Evolutionary conservation across 257 asterid genomes (phyloP), one percentile per base, ranked within the genome.

Genomic region (Ocimum tenuiflorum): DNA sequence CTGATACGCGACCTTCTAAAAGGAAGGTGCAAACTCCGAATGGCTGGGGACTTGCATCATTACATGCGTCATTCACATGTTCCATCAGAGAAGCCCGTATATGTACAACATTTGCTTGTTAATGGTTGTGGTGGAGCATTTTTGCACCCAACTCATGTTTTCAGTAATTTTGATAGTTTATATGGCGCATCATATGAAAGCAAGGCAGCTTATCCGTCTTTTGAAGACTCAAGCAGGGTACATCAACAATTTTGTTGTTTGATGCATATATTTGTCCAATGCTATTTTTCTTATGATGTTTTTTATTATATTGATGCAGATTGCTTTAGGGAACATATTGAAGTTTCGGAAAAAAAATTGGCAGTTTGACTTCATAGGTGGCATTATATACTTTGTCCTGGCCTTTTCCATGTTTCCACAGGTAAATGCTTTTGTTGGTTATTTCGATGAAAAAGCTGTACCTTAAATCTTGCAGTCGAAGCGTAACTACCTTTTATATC

Each of bases 51-150:
- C 73, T 81, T 90, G 85, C 97, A 94, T 85, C 96, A 90, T 78
- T 94, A 90, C 79, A 94, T 94, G 97, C 95, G 96, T 9, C 97
- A 94, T 77, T 90, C 95, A 39, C 80, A 70, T 64, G 83, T 83
- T 51, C 94, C 90, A 23, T 81, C 95, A 2, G 88, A 90, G 74
- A 86, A 85, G 78, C 99, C 95, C 6, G 88, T 73, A 59, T 62
- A 79, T 27, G 97, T 94, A 77, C 97, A 88, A 39, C 97, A 94
- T 81, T 77, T 94, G 73, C 91, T 90, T 50, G 99, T 90, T 65
- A 94, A 90, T 80, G 99, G 99, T 66, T 94, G 97, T 73, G 97
- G 99, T 24, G 99, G 99, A 66, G 99, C 97, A 6, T 94, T 94
- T 86, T 75, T 94, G 88, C 99, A 94, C 76, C 99, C 99, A 41